Conservation (phyloP, 2,329 filamentous ascomycete genomes). For the Aphanocladium album region DNA sequence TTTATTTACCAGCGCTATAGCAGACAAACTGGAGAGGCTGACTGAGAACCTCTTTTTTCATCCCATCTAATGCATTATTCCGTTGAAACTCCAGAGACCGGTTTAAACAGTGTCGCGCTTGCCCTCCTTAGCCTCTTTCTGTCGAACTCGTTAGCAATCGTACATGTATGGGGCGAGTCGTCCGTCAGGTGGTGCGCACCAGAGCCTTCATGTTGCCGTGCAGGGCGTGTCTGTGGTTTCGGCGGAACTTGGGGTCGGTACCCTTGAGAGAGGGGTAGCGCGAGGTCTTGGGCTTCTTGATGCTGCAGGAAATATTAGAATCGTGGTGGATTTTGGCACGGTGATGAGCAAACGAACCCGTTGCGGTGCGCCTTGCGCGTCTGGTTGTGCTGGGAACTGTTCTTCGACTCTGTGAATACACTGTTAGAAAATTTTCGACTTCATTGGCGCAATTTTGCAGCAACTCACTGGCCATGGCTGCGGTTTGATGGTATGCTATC, state of each 20-base stretch:
- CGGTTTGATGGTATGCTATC: constrained; percentile 21
- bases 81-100: neutral
- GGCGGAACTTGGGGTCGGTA: constrained; percentile 98
- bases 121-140: constrained; percentile 98
- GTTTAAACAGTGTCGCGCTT: constrained; percentile 80
- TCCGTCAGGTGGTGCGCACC: constrained; percentile 56
- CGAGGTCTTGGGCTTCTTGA: constrained; percentile 99
- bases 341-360: constrained; percentile 62
- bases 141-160: constrained; percentile 29
- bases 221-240: constrained; percentile 99
- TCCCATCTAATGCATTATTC: constrained; percentile 14
- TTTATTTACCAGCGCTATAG: constrained; percentile 9
- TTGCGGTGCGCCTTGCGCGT: constrained; percentile 98
- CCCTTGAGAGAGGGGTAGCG: constrained; percentile 98
- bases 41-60: constrained; percentile 10
- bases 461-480: constrained; percentile 39
- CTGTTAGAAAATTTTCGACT: neutral
- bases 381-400: constrained; percentile 99
- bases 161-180: constrained; percentile 21
- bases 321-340: constrained; percentile 17
- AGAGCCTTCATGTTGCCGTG: constrained; percentile 98
- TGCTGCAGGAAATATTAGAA: constrained; percentile 51
- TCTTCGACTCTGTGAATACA: constrained; percentile 81
- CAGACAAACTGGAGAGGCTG: constrained; percentile 1
- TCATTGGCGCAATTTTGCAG: neutral